These are phyloP conservation scores for Silene noctiflora DNA, from an alignment of 179 eudicot genomes.

Conservation along the genomic window DNA sequence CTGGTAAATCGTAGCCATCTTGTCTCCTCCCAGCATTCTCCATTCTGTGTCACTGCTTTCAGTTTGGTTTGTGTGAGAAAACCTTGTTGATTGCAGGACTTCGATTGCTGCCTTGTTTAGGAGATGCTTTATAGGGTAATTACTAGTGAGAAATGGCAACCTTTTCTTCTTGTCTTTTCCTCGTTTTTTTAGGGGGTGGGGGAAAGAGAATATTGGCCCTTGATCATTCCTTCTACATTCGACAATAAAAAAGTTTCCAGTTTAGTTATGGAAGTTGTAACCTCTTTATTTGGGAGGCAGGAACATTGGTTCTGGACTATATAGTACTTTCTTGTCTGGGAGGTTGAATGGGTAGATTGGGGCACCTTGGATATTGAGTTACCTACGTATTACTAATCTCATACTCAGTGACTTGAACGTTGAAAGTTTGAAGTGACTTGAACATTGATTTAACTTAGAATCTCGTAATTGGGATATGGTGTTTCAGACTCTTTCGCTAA, in stretches of 20 bases:
- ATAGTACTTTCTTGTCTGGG: background rate
- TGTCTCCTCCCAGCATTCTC: background rate
- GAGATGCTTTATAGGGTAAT: conserved; percentile 5
- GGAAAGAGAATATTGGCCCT: background rate
- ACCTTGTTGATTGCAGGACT: background rate
- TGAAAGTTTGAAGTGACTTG: background rate
- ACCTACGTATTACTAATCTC: background rate
- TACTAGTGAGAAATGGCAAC: background rate
- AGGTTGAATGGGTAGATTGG: background rate
- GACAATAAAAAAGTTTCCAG: too few species aligned
- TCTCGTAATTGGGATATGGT: background rate
- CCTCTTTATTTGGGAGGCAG: background rate
- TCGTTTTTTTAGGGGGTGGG: background rate
- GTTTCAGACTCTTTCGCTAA: background rate
- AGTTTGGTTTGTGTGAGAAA: conserved; percentile 14
- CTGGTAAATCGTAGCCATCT: background rate
- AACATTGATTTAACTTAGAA: background rate
- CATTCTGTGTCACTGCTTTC: background rate
- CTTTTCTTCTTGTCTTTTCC: background rate
- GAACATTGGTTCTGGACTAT: background rate
- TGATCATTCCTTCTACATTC: background rate
- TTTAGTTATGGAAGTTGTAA: background rate
- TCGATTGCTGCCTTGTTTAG: background rate
- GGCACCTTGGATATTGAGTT: background rate
- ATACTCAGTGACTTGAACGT: too few species aligned